Conservation (phyloP, 2,329 filamentous ascomycete species). For the Karstenula rhodostoma region DNA sequence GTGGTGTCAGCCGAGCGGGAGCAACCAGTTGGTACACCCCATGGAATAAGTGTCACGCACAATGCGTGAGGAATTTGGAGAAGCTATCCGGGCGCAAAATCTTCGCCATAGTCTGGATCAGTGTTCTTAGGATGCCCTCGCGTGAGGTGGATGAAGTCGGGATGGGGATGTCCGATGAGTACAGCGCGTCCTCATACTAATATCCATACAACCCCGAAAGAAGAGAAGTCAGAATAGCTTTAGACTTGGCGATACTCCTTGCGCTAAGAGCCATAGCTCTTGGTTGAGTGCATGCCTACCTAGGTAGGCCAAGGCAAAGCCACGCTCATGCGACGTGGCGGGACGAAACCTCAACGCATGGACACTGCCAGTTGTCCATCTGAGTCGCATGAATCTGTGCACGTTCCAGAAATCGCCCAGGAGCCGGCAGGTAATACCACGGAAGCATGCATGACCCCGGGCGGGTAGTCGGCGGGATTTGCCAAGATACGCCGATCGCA, state of each 20-base stretch:
- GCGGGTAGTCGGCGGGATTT: neutral
- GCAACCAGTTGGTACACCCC: slow-evolving; percentile 1
- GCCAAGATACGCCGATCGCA: neutral
- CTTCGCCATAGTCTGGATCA: neutral
- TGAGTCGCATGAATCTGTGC: neutral
- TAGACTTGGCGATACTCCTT: neutral
- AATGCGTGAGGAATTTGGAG: neutral
- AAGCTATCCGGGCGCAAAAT: neutral
- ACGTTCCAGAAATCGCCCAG: neutral
- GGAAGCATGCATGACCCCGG: neutral
- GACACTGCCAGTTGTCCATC: neutral
- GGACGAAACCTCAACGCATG: neutral
- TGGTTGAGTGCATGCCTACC: neutral
- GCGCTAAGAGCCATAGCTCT: neutral
- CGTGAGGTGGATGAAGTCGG: neutral
- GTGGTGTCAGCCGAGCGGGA: slow-evolving; percentile 6
- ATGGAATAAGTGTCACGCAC: neutral
- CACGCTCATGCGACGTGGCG: neutral
- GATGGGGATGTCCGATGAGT: neutral
- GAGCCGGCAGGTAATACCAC: neutral
- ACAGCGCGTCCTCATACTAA: neutral
- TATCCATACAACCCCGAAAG: neutral
- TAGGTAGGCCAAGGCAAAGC: neutral
- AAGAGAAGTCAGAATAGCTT: neutral
- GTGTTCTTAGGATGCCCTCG: neutral